Evolutionary conservation across 345 rosid species (phyloP).

Genomic region (Dimocarpus longan): DNA sequence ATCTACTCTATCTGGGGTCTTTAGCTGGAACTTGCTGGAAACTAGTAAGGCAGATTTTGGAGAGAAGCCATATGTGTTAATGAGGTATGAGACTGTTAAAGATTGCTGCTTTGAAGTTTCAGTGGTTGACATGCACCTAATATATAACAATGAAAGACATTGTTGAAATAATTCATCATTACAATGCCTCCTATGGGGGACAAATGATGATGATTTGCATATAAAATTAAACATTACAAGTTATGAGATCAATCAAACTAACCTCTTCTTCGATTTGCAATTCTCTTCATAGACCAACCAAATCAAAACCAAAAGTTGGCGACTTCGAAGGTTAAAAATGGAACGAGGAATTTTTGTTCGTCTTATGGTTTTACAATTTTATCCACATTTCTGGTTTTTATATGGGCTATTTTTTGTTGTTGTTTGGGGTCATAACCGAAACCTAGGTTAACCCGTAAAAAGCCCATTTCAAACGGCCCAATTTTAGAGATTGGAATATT

Average conservation of each 20-base stretch:
- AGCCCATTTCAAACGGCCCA: too few species aligned
- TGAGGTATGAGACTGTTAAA: constrained; percentile 25
- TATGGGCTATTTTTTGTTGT: too few species aligned
- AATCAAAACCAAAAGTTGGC: too few species aligned
- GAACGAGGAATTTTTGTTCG: too few species aligned
- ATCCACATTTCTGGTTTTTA: too few species aligned
- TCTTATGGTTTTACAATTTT: too few species aligned
- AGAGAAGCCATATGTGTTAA: constrained; percentile 23
- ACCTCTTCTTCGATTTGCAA: background rate
- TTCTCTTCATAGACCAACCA: background rate
- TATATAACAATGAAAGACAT: background rate
- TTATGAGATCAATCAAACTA: background rate
- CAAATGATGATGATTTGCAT: background rate
- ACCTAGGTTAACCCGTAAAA: too few species aligned
- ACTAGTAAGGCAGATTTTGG: constrained; percentile 17
- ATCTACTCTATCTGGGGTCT: background rate
- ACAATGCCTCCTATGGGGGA: background rate
- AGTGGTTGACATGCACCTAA: background rate
- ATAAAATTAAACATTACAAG: background rate
- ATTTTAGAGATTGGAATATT: too few species aligned
- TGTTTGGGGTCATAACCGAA: too few species aligned
- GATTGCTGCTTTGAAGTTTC: background rate
- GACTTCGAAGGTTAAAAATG: too few species aligned
- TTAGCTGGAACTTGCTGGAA: background rate
- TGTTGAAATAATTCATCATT: too few species aligned